Percentiles rank a stretch among this genome's conserved stretches.
Conservation (phyloP, 345 rosid genomes). For the Erucastrum elatum region DNA sequence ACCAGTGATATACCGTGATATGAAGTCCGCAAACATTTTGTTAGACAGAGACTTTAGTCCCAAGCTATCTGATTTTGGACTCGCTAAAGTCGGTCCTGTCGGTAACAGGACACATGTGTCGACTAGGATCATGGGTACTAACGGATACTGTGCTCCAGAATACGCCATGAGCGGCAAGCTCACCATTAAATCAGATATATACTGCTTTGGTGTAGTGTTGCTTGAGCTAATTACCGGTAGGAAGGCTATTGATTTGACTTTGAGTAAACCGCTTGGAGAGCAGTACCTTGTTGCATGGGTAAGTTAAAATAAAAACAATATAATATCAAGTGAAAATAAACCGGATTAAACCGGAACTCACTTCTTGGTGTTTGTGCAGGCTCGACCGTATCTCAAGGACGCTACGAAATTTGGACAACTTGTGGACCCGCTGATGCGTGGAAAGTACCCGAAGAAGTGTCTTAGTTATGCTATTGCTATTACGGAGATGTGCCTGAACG, state of each 20-base stretch:
- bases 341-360: not conserved
- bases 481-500: slow-evolving; percentile 84
- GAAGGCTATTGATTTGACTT: slow-evolving; percentile 67
- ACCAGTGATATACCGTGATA: slow-evolving; percentile 84
- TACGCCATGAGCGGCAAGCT: slow-evolving; percentile 92
- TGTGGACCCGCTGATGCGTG: slow-evolving; percentile 76
- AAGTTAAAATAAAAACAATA: slow-evolving; percentile 12
- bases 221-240: slow-evolving; percentile 87
- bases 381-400: slow-evolving; percentile 66
- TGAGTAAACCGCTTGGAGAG: slow-evolving; percentile 54
- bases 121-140: slow-evolving; percentile 93
- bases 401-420: slow-evolving; percentile 59
- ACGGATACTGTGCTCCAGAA: slow-evolving; percentile 97
- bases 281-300: slow-evolving; percentile 88
- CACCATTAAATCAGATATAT: slow-evolving; percentile 86
- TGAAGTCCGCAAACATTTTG: slow-evolving; percentile 90
- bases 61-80: slow-evolving; percentile 89
- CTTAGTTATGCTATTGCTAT: slow-evolving; percentile 80
- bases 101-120: slow-evolving; percentile 93
- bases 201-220: slow-evolving; percentile 87
- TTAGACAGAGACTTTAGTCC: slow-evolving; percentile 68
- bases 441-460: slow-evolving; percentile 66
- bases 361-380: slow-evolving; percentile 42
- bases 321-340: not conserved
- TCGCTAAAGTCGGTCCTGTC: slow-evolving; percentile 88